phyloP scores from a whole-genome alignment of 768 basidiomycete species.

The Crucibulum laeve region DNA sequence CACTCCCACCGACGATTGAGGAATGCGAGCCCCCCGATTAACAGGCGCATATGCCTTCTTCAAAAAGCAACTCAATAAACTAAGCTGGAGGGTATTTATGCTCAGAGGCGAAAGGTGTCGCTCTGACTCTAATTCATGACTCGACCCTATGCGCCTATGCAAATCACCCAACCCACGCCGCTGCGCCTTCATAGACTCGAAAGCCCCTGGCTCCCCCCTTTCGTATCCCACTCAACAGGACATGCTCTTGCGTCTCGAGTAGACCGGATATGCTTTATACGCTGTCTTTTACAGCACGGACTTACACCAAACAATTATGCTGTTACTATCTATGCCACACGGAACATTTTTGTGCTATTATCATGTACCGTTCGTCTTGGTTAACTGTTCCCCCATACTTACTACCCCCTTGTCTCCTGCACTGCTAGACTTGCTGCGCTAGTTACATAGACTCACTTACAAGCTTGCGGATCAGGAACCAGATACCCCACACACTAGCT shows the following conservation, averaged over 20 bases:
- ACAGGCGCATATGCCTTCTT: not conserved
- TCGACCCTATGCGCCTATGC: not conserved
- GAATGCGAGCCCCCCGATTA: not conserved
- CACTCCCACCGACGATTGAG: too few species aligned
- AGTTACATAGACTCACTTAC: too few species aligned
- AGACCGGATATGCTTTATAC: not conserved
- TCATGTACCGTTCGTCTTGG: too few species aligned
- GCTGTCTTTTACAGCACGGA: not conserved
- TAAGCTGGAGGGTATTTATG: not conserved
- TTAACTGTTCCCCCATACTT: too few species aligned
- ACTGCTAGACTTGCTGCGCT: too few species aligned
- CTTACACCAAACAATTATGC: not conserved
- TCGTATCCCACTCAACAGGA: not conserved
- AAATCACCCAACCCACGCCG: not conserved
- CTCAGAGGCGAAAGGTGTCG: not conserved
- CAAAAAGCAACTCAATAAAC: not conserved
- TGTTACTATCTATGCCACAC: not conserved
- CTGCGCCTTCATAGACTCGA: not conserved
- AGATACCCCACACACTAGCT: too few species aligned
- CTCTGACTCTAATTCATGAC: not conserved
- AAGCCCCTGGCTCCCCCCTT: not conserved
- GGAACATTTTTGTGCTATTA: too few species aligned
- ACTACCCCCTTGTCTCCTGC: too few species aligned
- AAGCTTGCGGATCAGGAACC: too few species aligned
- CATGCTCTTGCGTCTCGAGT: not conserved